Conservation (phyloP, 1,284 basidiomycete species). For the Naganishia albida region DNA sequence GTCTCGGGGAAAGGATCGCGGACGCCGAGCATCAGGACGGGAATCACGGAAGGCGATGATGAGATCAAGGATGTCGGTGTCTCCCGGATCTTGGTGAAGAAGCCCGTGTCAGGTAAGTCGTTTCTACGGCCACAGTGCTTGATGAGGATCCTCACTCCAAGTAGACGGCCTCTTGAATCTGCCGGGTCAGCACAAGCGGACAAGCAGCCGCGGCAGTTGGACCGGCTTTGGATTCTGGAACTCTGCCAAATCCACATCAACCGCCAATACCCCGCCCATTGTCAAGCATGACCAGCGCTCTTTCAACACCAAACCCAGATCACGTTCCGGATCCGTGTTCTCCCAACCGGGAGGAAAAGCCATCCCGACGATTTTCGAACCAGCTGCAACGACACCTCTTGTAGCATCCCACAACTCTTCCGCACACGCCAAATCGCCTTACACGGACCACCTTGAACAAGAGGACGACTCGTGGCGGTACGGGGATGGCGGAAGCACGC, state of each 20-base stretch:
- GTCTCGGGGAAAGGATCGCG: not conserved
- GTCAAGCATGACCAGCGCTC: not conserved
- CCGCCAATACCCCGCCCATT: not conserved
- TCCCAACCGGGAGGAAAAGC: not conserved
- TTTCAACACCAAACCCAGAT: not conserved
- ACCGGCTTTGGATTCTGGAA: conserved; percentile 9
- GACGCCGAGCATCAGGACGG: not conserved
- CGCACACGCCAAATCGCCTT: not conserved
- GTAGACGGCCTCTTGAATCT: not conserved
- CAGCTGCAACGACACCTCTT: conserved; percentile 2
- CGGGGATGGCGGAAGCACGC: conserved; percentile 41
- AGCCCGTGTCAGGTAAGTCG: not conserved
- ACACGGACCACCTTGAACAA: too few species aligned
- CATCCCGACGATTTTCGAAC: conserved; percentile 5
- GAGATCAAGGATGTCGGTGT: not conserved
- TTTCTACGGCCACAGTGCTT: not conserved
- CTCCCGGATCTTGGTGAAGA: conserved; percentile 13
- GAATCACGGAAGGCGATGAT: not conserved
- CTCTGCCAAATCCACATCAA: not conserved
- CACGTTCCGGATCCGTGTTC: conserved; percentile 16
- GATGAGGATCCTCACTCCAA: not conserved
- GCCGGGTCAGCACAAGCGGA: not conserved
- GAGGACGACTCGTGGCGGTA: conserved; percentile 14
- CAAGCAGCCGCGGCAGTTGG: not conserved
- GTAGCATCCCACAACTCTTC: not conserved